Conservation (phyloP, 2,329 filamentous ascomycete species). For the Botrytis porri region DNA sequence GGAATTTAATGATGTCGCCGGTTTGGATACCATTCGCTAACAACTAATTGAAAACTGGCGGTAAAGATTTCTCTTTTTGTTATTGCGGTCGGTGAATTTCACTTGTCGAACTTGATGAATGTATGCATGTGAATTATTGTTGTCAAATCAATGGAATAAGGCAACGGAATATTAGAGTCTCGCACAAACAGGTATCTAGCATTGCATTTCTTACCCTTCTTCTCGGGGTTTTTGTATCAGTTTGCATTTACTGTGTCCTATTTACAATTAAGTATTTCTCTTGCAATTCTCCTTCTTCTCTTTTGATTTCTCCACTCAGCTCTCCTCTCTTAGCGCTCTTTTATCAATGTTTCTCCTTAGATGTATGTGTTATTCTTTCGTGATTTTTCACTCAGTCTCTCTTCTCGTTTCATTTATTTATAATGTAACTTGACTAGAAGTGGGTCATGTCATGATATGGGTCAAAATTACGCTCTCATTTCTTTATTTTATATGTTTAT, state of each 20-base stretch:
- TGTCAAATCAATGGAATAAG: not conserved
- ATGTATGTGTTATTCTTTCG: too few species aligned
- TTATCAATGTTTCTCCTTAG: too few species aligned
- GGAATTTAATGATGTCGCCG: not conserved
- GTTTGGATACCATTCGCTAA: not conserved
- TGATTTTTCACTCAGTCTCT: too few species aligned
- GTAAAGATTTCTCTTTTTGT: not conserved
- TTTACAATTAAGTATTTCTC: not conserved
- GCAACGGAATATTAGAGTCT: not conserved
- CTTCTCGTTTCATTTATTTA: too few species aligned
- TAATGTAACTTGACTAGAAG: too few species aligned
- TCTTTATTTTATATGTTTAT: too few species aligned
- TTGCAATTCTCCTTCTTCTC: not conserved
- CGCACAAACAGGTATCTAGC: not conserved
- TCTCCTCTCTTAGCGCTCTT: not conserved
- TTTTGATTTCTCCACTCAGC: not conserved
- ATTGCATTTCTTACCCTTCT: not conserved
- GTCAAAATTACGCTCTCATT: too few species aligned
- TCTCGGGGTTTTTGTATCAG: not conserved
- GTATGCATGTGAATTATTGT: not conserved
- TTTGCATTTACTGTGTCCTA: not conserved
- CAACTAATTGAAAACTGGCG: not conserved
- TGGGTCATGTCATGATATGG: too few species aligned
- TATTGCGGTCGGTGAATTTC: not conserved
- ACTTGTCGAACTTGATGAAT: not conserved